Percentiles rank a stretch among this genome's conserved stretches.
These are phyloP conservation scores for Talaromyces wortmannii DNA, from an alignment of 495 filamentous ascomycete genomes.

Conservation along the genomic window DNA sequence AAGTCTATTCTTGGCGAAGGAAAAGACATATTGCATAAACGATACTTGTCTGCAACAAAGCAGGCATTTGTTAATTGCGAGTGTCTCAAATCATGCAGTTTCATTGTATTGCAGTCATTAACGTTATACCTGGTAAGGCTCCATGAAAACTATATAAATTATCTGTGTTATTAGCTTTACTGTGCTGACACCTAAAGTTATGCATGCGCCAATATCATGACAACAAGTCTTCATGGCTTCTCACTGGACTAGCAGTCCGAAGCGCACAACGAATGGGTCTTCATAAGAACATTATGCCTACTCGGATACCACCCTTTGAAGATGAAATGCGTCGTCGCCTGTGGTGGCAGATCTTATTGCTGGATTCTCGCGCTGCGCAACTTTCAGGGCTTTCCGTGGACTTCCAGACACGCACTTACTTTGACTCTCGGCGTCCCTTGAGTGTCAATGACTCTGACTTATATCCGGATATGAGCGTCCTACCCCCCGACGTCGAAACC, in stretches of 20 bases:
- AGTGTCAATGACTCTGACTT: slow-evolving; percentile 79
- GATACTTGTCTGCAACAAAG: slow-evolving; percentile 12
- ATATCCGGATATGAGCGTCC: slow-evolving; percentile 45
- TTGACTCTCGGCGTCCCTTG: slow-evolving; percentile 64
- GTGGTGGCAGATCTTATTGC: slow-evolving; percentile 36
- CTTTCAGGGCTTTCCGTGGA: slow-evolving; percentile 10
- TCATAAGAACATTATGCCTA: slow-evolving; percentile 35
- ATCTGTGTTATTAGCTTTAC: neutral
- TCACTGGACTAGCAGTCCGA: slow-evolving; percentile 36
- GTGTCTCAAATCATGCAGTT: slow-evolving; percentile 21
- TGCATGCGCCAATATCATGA: slow-evolving; percentile 24
- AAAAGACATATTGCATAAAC: slow-evolving; percentile 11
- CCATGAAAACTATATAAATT: neutral
- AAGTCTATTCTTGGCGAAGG: slow-evolving; percentile 13
- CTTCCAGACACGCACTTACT: slow-evolving; percentile 16
- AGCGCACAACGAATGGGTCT: slow-evolving; percentile 43
- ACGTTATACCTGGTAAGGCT: slow-evolving; percentile 8
- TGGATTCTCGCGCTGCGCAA: slow-evolving; percentile 29
- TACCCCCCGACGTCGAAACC: slow-evolving; percentile 49
- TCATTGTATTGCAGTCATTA: slow-evolving; percentile 26
- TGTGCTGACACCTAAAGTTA: slow-evolving; percentile 5
- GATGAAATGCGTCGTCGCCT: slow-evolving; percentile 40
- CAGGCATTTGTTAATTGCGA: slow-evolving; percentile 22
- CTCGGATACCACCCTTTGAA: slow-evolving; percentile 38
- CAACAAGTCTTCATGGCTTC: slow-evolving; percentile 24